Evolutionary conservation across 2,329 filamentous ascomycete genomes (phyloP).

Genomic region (Aspergillus fructus): DNA sequence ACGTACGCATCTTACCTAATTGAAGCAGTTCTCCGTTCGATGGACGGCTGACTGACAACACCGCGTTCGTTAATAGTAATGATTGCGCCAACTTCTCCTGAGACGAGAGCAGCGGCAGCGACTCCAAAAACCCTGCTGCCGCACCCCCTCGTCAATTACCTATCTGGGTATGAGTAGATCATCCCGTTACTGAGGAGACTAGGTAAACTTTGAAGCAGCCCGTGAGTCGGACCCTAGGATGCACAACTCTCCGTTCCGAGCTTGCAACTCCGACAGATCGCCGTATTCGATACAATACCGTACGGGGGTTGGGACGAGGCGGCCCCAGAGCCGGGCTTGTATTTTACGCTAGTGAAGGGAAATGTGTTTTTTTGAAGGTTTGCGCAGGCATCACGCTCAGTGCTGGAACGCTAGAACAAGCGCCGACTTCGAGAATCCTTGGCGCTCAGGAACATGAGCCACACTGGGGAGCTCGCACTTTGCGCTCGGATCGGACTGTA

Average conservation of each 20-base stretch:
- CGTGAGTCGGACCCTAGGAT: not conserved
- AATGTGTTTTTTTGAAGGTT: not conserved
- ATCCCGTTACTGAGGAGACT: not conserved
- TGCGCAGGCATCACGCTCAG: not conserved
- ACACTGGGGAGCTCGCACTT: not conserved
- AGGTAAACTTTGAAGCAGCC: no score
- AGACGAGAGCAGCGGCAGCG: not conserved
- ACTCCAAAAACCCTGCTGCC: no score
- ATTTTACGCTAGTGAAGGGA: not conserved
- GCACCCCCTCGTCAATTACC: no score
- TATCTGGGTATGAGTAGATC: no score
- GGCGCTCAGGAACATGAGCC: constrained; percentile 7
- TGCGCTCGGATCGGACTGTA: not conserved
- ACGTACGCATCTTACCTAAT: not conserved
- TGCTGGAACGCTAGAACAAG: not conserved
- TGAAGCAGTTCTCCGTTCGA: not conserved
- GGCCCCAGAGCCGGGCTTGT: not conserved
- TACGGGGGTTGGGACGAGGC: not conserved
- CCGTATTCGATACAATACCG: not conserved
- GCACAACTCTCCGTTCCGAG: not conserved
- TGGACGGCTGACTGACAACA: not conserved
- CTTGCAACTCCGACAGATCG: not conserved
- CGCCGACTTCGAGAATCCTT: constrained; percentile 7
- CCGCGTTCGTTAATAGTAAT: not conserved
- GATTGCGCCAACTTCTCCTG: not conserved